Evolutionary conservation across 139 green algal species (phyloP), one percentile per base, ranked within the genome.

Genomic region (Nannochloris sp.): DNA sequence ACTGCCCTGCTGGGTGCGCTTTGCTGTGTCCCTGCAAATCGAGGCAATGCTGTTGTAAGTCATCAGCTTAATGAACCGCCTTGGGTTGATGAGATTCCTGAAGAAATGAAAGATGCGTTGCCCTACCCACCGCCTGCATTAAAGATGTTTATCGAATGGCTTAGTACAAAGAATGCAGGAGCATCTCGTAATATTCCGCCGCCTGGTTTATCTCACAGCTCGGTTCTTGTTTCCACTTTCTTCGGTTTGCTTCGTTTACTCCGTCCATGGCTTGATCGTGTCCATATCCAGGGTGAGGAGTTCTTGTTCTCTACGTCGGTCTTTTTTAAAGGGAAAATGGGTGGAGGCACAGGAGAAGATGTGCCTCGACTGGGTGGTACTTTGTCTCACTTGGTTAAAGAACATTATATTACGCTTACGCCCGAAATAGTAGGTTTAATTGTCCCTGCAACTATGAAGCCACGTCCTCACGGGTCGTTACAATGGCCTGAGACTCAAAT

Each of bases 161-260:
- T 95, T 36, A 54, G 87, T n/a, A 63, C 64, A 47, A 92, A 85
- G 72, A 95, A 95, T 76, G 32, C 51, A 3, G 80, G 68, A 5
- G 78, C 79, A 13, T 73, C 66, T 37, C 66, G 88, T 15, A 85
- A 93, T 45, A 36, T 90, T 2, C 78, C 77, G 39, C 88, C 88
- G 4, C 75, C 88, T 2, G 88, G 88, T 0, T 71, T 96, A 44
- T 87, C 82, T 4, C 87, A 96, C 62, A 59, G 63, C 19, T 83
- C 80, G 0, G 86, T 90, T 2, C 68, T 97, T 12, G 70, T 83
- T 10, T 89, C 81, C 7, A 38, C 75, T 0, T 95, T 87, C 68
- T 91, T 89, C 44, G 71, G 63, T 13, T 65, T 95, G 68, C 66
- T 96, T 54, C 71, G 76, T 37, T 64, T 95, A 59, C 58, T 93